These are phyloP conservation scores for Tolypocladium cylindrosporum DNA, from an alignment of 2,329 filamentous ascomycete species.

Conservation along the genomic window DNA sequence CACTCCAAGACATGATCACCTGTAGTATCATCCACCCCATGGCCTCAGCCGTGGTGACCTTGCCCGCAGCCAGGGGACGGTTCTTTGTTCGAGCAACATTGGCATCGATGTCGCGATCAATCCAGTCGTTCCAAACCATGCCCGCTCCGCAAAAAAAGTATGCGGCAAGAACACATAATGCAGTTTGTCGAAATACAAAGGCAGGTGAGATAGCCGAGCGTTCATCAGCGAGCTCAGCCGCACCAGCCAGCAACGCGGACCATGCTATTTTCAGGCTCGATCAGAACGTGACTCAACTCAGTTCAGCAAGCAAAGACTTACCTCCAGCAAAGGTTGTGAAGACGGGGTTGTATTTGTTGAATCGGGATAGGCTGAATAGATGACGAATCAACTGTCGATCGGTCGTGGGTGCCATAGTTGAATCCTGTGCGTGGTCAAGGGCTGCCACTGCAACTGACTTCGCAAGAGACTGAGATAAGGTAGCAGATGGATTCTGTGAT, in stretches of 20 bases:
- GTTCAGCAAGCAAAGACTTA: background rate
- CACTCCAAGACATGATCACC: background rate
- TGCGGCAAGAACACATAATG: conserved; percentile 11
- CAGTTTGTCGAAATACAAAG: conserved; percentile 12
- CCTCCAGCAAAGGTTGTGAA: conserved; percentile 2
- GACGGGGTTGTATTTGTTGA: conserved; percentile 2
- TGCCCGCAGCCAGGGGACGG: conserved; percentile 14
- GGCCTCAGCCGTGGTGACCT: conserved; percentile 12
- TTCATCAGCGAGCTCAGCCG: background rate
- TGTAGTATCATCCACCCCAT: conserved; percentile 2
- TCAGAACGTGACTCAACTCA: background rate
- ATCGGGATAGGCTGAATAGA: background rate
- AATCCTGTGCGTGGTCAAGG: background rate
- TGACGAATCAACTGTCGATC: background rate
- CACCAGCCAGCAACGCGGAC: background rate
- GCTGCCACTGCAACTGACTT: no score
- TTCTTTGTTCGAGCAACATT: conserved; percentile 17
- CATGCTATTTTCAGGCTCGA: background rate
- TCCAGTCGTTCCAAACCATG: conserved; percentile 20
- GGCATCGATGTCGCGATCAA: conserved; percentile 17
- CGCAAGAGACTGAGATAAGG: background rate
- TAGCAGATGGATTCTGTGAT: background rate
- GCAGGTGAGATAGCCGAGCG: background rate
- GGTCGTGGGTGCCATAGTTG: background rate
- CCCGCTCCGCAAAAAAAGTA: conserved; percentile 17